Evolutionary conservation across 1,139 yeast species (phyloP).

Genomic region (Suhomyces terraborum): DNA sequence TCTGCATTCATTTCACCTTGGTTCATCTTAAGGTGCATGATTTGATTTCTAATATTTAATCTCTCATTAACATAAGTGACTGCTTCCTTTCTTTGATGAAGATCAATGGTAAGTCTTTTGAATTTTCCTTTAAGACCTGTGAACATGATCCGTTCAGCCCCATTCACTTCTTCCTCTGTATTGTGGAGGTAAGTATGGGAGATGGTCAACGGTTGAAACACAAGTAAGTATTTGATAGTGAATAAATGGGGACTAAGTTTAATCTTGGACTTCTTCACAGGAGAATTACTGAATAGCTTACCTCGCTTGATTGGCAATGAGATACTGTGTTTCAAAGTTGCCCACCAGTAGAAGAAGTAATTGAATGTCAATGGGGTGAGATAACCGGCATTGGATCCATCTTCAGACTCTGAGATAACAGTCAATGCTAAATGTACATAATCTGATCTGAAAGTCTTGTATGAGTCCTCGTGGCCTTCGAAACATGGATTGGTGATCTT

Average conservation of each 20-base stretch:
- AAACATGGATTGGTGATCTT: constrained; percentile 42
- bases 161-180: constrained; percentile 45
- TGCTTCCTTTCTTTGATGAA: constrained; percentile 83
- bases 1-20: constrained; percentile 75
- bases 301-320: constrained; percentile 82
- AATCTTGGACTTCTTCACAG: constrained; percentile 37
- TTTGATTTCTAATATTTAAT: constrained; percentile 53
- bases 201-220: constrained; percentile 70
- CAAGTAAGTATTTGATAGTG: constrained; percentile 79
- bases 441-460: constrained; percentile 42
- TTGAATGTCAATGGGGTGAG: constrained; percentile 68
- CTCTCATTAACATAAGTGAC: constrained; percentile 58
- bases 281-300: constrained; percentile 46
- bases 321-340: constrained; percentile 64
- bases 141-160: constrained; percentile 53
- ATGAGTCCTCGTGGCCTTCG: constrained; percentile 49
- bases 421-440: constrained; percentile 46
- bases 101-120: constrained; percentile 66
- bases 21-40: constrained; percentile 67
- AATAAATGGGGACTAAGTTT: constrained; percentile 78
- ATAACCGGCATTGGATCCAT: constrained; percentile 66
- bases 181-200: constrained; percentile 70
- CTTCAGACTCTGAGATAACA: constrained; percentile 37
- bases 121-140: constrained; percentile 82
- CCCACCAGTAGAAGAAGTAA: constrained; percentile 86